phyloP scores from a whole-genome alignment of 2,329 filamentous ascomycete genomes.

The Alternaria consortialis region DNA sequence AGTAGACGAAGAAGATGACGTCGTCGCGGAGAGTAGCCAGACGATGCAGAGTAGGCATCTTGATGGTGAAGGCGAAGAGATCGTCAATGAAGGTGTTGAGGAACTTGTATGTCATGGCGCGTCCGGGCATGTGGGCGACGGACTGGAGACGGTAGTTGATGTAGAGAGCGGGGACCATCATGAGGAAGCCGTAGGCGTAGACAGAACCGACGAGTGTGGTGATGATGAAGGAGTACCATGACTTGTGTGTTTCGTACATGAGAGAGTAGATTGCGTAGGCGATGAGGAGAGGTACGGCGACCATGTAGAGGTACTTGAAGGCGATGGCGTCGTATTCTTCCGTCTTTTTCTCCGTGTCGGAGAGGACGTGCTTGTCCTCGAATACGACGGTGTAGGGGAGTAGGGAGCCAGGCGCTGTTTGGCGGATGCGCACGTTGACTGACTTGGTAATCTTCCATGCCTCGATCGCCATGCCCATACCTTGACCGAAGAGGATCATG shows the following conservation, averaged over 20 bases:
- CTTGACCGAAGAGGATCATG: conserved; percentile 98
- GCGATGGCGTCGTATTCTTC: conserved; percentile 98
- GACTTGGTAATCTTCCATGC: conserved; percentile 97
- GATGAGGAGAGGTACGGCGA: conserved; percentile 85
- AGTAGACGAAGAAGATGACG: conserved; percentile 96
- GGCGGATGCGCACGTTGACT: conserved; percentile 84
- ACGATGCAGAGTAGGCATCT: conserved; percentile 95
- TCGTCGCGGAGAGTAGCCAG: conserved; percentile 93
- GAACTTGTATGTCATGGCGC: conserved; percentile 98
- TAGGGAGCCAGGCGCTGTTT: conserved; percentile 71
- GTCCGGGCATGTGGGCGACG: conserved; percentile 95
- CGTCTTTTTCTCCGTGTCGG: conserved; percentile 95
- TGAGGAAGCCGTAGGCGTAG: conserved; percentile 97
- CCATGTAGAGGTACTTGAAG: conserved; percentile 95
- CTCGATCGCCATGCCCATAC: conserved; percentile 79
- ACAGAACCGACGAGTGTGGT: conserved; percentile 94
- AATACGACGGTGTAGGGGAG: conserved; percentile 84
- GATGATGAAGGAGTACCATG: conserved; percentile 97
- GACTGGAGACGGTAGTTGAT: conserved; percentile 96
- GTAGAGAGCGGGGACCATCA: conserved; percentile 98
- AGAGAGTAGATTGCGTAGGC: conserved; percentile 93
- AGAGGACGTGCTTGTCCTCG: conserved; percentile 96
- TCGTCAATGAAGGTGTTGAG: conserved; percentile 99
- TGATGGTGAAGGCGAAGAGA: conserved; percentile 98
- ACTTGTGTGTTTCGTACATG: conserved; percentile 93